These are phyloP conservation scores for Lipomyces orientalis DNA, from an alignment of 805 yeast genomes.

Conservation along the genomic window DNA sequence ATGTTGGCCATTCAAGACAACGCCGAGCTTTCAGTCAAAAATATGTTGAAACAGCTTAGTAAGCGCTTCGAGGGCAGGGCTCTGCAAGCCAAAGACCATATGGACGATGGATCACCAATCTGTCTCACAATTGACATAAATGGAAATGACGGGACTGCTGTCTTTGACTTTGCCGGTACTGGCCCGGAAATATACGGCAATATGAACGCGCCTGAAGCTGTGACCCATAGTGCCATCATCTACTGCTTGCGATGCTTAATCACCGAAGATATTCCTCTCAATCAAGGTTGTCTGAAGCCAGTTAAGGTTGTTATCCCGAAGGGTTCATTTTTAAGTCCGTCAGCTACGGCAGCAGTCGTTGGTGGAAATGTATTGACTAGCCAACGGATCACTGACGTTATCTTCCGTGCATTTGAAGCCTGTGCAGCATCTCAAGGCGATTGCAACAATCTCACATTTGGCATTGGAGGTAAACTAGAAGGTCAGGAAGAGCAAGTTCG, in stretches of 20 bases:
- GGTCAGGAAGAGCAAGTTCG: slow-evolving; percentile 44
- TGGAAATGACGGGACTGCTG: slow-evolving; percentile 60
- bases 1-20: slow-evolving; percentile 84
- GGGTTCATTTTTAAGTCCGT: slow-evolving; percentile 72
- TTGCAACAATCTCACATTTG: slow-evolving; percentile 92
- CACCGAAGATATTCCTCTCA: slow-evolving; percentile 85
- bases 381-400: slow-evolving; percentile 88
- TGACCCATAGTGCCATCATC: slow-evolving; percentile 84
- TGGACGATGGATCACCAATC: slow-evolving; percentile 84
- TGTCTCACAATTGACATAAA: slow-evolving; percentile 59
- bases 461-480: slow-evolving; percentile 67
- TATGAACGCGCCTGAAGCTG: slow-evolving; percentile 90
- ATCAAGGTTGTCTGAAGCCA: slow-evolving; percentile 90
- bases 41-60: slow-evolving; percentile 54
- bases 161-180: slow-evolving; percentile 85
- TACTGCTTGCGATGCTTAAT: slow-evolving; percentile 87
- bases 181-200: slow-evolving; percentile 89
- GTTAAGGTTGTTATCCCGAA: slow-evolving; percentile 69
- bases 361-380: slow-evolving; percentile 96
- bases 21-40: slow-evolving; percentile 74
- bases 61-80: slow-evolving; percentile 46
- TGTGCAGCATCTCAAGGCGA: slow-evolving; percentile 97
- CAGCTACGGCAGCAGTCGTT: slow-evolving; percentile 87
- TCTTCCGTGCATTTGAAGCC: slow-evolving; percentile 82
- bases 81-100: slow-evolving; percentile 63